Conservation (phyloP, 2,329 filamentous ascomycete genomes). For the Trichoderma brevicompactum region DNA sequence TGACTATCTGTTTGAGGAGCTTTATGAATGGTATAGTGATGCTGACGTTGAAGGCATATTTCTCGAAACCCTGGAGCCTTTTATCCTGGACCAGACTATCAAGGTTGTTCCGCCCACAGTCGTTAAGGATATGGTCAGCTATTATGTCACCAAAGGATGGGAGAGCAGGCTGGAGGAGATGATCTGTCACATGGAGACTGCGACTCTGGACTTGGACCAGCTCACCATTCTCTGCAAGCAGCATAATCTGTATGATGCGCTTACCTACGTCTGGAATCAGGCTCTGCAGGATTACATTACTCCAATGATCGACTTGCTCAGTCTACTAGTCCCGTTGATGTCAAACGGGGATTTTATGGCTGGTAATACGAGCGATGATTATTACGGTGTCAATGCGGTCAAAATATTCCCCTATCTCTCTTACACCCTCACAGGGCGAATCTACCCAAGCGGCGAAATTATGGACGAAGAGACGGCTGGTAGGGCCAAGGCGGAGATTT, state of each 20-base stretch:
- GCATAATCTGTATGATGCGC: conserved; percentile 88
- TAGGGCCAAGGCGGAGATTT: conserved; percentile 83
- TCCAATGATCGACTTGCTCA: conserved; percentile 80
- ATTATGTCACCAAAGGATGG: conserved; percentile 77
- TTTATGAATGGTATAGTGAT: conserved; percentile 89
- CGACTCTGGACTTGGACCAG: conserved; percentile 91
- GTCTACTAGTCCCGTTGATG: conserved; percentile 66
- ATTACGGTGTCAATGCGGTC: conserved; percentile 71
- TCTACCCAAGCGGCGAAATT: conserved; percentile 84
- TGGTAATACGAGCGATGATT: conserved; percentile 62
- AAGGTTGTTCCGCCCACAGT: conserved; percentile 77
- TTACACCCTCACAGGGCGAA: conserved; percentile 83
- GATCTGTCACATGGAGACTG: conserved; percentile 88
- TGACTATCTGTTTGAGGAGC: conserved; percentile 87
- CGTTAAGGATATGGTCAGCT: conserved; percentile 81
- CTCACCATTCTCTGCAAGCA: conserved; percentile 89
- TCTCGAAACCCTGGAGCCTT: conserved; percentile 84
- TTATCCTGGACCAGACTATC: conserved; percentile 79
- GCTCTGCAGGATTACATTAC: conserved; percentile 88
- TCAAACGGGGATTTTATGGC: conserved; percentile 58
- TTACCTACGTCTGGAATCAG: conserved; percentile 97
- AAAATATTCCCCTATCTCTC: conserved; percentile 96
- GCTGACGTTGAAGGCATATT: conserved; percentile 74
- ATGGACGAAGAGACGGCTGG: conserved; percentile 74
- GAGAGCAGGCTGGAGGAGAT: conserved; percentile 87